Base-by-base conservation (phyloP, 495 filamentous ascomycete genomes). In the Annulohypoxylon stygium region DNA sequence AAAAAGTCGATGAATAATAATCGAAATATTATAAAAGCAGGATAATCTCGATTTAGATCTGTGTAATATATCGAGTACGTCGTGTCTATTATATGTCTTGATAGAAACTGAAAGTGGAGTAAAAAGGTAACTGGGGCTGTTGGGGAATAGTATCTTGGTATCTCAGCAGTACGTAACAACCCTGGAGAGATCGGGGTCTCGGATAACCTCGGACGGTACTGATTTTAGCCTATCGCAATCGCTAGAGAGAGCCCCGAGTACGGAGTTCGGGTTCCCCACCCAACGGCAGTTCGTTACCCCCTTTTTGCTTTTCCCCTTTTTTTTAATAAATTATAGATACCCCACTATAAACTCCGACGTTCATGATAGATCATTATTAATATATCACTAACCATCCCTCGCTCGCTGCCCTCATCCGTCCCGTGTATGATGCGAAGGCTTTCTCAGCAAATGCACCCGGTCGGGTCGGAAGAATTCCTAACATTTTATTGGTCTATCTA, bases 191-290 rank as follows among this genome's bases (percentile, higher is more conserved):
- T 75, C 72, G 72, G 72, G 63, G 63, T 67, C 58, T 75, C 72
- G 72, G 72, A 62, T 75, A 64, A 74, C 67, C 67, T 75, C 72
- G 72, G 72, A 58, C 62, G 67, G 62, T 37, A 64, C 16, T 64
- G 55, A 16, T 30, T 67, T 75, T 75, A 75, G 72, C 72, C 71
- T 74, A 67, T 74, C 71, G 48, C 23, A 25, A 14, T 67, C 59
- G 64, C 59, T 68, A 20, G 10, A 60, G 65, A 23, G 51, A 55
- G 54, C 71, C 66, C 71, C 72, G 72, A 75, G 61, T 59, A 63
- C 72, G 72, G 72, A 75, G 67, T 2, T 65, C 61, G 61, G 72
- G 45, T 51, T 75, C 67, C 67, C 72, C 72, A 70, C 67, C 55
- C 51, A 63, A 58, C 72, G 72, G 72, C 72, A 75, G 72, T 75